Conservation (phyloP, 495 filamentous ascomycete genomes). For the Talaromyces stipitatus region DNA sequence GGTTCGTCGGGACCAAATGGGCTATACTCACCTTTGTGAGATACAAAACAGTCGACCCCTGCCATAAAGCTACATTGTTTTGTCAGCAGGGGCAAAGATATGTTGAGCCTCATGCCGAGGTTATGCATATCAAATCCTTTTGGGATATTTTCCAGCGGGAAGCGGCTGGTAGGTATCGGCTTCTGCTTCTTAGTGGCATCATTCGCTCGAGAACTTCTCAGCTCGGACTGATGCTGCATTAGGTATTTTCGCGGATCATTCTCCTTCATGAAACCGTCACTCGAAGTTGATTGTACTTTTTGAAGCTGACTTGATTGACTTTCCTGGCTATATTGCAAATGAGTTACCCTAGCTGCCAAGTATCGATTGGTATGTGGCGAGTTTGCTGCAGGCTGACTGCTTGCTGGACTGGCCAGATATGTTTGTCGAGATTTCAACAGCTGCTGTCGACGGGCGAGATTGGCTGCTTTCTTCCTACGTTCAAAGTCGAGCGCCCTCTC, state of each 20-base stretch:
- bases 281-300: neutral
- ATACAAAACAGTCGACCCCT: conserved; percentile 15
- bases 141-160: conserved; percentile 32
- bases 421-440: conserved; percentile 1
- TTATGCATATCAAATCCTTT: conserved; percentile 21
- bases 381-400: conserved; percentile 3
- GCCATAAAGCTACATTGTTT: conserved; percentile 3
- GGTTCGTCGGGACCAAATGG: conserved; percentile 8
- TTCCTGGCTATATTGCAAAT: conserved; percentile 8
- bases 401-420: conserved; percentile 4
- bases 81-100: conserved; percentile 2
- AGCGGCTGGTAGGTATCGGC: conserved; percentile 18
- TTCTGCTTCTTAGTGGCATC: conserved; percentile 14
- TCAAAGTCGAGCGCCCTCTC: conserved; percentile 37
- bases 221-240: conserved; percentile 16
- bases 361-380: conserved; percentile 31
- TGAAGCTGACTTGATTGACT: neutral
- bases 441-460: conserved; percentile 18
- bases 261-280: conserved; percentile 13
- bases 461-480: conserved; percentile 32
- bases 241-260: conserved; percentile 34
- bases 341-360: conserved; percentile 29
- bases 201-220: neutral
- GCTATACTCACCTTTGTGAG: conserved; percentile 2
- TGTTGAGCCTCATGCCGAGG: conserved; percentile 10